Conservation (phyloP, 345 rosid genomes). For the Citrus maxima region DNA sequence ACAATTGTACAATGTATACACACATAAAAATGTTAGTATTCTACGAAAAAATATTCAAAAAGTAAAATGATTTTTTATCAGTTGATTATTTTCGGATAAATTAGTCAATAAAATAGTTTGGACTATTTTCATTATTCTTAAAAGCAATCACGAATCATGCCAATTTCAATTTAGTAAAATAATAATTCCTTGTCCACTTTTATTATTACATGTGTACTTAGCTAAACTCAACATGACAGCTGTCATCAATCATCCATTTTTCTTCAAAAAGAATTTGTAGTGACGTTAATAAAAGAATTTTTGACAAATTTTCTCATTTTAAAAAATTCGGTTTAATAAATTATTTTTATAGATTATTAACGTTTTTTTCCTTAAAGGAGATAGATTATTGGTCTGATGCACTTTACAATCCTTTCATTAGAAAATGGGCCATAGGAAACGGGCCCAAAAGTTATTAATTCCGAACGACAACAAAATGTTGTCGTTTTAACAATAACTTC, state of each 20-base stretch:
- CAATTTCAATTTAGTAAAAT: too few species aligned
- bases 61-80: background rate
- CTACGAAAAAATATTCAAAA: background rate
- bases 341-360: too few species aligned
- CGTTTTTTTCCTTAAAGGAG: too few species aligned
- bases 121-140: too few species aligned
- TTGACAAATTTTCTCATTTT: background rate
- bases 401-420: too few species aligned
- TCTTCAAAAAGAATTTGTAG: too few species aligned
- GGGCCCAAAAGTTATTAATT: background rate
- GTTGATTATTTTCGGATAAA: background rate
- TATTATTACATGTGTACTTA: background rate
- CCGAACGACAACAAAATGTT: background rate
- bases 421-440: background rate
- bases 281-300: fast-evolving
- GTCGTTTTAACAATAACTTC: background rate
- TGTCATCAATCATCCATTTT: background rate
- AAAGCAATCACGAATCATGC: too few species aligned
- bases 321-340: background rate
- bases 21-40: too few species aligned
- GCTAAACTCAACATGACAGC: background rate
- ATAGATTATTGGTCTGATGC: too few species aligned
- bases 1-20: too few species aligned
- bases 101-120: too few species aligned
- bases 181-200: too few species aligned